Base-by-base conservation (phyloP, 257 asterid species). In the Forsythia suspensa region DNA sequence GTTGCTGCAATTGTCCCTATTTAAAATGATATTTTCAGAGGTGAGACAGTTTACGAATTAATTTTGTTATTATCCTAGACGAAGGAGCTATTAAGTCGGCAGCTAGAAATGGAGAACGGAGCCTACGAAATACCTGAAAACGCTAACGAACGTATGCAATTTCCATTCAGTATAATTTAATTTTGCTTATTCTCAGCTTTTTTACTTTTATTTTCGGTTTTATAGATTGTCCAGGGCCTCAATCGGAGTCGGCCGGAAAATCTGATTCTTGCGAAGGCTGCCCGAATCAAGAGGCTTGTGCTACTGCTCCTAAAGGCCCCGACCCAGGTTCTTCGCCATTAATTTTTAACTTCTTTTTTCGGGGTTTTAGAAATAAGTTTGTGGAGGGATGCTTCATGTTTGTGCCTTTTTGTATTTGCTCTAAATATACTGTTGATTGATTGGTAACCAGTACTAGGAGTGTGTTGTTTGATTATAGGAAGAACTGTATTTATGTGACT, bases 301-400 rank as follows among this genome's bases (percentile, higher is more conserved):
- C 97, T 74, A 90, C 97, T 82, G 98, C 97, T 85, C 97, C 97
- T 21, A 92, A 92, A 89, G 98, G 97, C 79, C 98, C 97, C 8
- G 97, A 92, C 69, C 98, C 97, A 75, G 97, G 97, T 88, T 70
- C 1, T 59, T 71, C 20, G n/a, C 18, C 20, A 48, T 70, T 16
- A n/a, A 18, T 52, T 1, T 41, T 72, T 2, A 21, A 41, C 67
- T 21, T 24, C 5, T 20, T 11, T 66, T 34, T 69, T 24, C 10
- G 16, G 3, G 3, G 8, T 66, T 78, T 34, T 61, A 1, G 20
- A 36, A 4, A 13, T 57, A 40, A n/a, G 40, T 20, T 76, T 41
- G 7, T 34, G 13, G 0, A 12, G 4, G 3, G 20, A 34, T 11
- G 39, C 57, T 44, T 34, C 24, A 3, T 9, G 34, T 76, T 67